Evolutionary conservation across 1,139 yeast species (phyloP), one percentile per base, ranked within the genome.

Genomic region (Saccharomycopsis phalli): DNA sequence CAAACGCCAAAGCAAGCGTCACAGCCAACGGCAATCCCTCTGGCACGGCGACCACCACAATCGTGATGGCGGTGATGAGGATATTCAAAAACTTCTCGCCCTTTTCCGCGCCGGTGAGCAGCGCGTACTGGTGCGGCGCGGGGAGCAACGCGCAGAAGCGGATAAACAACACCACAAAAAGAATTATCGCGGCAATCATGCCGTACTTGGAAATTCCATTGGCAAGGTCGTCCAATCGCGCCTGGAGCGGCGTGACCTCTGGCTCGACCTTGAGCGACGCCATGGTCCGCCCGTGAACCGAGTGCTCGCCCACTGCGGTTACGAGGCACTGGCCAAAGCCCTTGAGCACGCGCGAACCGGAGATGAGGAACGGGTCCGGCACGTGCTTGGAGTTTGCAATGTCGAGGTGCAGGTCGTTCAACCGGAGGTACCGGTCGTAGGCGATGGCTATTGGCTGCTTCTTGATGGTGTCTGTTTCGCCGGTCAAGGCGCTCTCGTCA

Each of bases 11-110:
- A 0, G 98, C 95, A 39, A 91, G 68, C 1, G 98, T 91, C 19
- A 91, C 98, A 0, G 98, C 98, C 44, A 91, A 67, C 1, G 98
- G 98, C 47, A 91, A 71, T 44, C 98, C 98, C 64, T 93, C 99
- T 2, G 99, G 99, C 14, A 91, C 95, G 0, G 98, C 99, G 40
- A 91, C 98, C 16, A 91, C 98, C 31, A 91, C 77, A 52, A 91
- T 75, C 1, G 98, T 87, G 47, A 91, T 81, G 1, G 97, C 81
- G 27, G 94, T 84, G 54, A 91, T 93, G 50, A 93, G 68, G 46
- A 91, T 83, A 54, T 83, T 81, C 64, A 91, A 68, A 54, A 88
- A 87, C 50, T 71, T 71, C 47, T 83, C 77, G 51, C 95, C 96
- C 64, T 87, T 88, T 54, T 79, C 75, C 5, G 95, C 73, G 3